Evolutionary conservation across 148 eudicot species (phyloP).

Genomic region (Arctostaphylos glauca): DNA sequence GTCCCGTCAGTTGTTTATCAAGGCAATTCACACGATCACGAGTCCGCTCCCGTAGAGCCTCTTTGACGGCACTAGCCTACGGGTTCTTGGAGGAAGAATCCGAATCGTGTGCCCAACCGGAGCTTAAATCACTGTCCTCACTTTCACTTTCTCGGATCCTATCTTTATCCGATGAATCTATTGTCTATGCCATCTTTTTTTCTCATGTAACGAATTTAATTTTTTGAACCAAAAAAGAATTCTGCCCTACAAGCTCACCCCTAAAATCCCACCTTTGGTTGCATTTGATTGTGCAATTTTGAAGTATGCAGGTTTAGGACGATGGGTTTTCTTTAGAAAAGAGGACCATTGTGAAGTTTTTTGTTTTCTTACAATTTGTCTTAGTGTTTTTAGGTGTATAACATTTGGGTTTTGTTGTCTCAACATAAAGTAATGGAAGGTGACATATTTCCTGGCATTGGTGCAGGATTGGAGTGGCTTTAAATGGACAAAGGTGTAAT

Average conservation of each 20-base stretch:
- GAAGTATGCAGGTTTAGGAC: neutral
- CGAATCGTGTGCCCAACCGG: too few species aligned
- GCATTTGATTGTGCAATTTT: neutral
- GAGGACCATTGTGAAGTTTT: neutral
- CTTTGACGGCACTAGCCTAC: too few species aligned
- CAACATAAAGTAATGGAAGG: neutral
- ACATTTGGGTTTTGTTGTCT: neutral
- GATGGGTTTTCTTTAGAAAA: neutral
- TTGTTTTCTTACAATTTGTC: neutral
- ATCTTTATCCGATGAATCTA: too few species aligned
- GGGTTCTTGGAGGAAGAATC: too few species aligned
- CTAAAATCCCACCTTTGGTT: neutral
- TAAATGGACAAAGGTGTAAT: slow-evolving; percentile 11
- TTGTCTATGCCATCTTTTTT: too few species aligned
- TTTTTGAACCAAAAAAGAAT: too few species aligned
- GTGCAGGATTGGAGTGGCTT: slow-evolving; percentile 16
- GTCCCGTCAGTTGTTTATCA: too few species aligned
- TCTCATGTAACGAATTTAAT: too few species aligned
- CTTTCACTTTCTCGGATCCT: too few species aligned
- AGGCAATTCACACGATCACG: too few species aligned
- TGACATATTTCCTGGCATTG: neutral
- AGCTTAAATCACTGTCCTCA: too few species aligned
- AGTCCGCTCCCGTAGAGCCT: too few species aligned
- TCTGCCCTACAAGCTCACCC: neutral
- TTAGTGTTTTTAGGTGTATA: neutral